Evolutionary conservation across 106 monocot genomes (phyloP).

Genomic region (Dendrobium chrysotoxum): DNA sequence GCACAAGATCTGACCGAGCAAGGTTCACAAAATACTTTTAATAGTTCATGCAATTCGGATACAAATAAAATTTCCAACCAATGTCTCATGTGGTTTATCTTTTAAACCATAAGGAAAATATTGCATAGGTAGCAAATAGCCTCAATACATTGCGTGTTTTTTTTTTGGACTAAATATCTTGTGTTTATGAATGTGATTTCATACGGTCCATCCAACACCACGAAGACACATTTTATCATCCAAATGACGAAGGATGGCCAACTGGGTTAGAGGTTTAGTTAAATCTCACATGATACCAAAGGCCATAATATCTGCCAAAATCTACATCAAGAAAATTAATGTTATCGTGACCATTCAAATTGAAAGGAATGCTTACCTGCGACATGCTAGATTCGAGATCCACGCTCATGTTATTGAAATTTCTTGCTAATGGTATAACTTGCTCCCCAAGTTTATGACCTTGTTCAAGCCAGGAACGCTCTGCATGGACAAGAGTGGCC

Average conservation of each 20-base stretch:
- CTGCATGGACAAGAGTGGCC: constrained; percentile 27
- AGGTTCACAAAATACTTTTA: not conserved
- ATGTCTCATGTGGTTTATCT: not conserved
- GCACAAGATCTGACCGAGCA: not conserved
- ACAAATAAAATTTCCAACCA: not conserved
- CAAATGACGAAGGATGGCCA: too few species aligned
- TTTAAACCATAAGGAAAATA: not conserved
- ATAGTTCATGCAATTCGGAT: not conserved
- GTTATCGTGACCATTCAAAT: not conserved
- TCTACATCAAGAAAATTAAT: not conserved
- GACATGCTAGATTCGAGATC: constrained; percentile 58
- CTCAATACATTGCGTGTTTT: too few species aligned
- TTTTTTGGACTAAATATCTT: too few species aligned
- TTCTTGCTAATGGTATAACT: constrained; percentile 89
- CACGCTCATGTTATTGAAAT: constrained; percentile 51
- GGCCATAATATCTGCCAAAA: not conserved
- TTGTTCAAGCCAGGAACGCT: constrained; percentile 91
- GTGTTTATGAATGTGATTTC: too few species aligned
- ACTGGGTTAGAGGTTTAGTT: too few species aligned
- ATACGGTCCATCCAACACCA: too few species aligned
- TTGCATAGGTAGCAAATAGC: not conserved
- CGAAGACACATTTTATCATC: too few species aligned
- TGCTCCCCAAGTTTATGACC: constrained; percentile 94
- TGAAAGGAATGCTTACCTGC: constrained; percentile 28
- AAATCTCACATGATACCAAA: not conserved